Evolutionary conservation across 2,329 filamentous ascomycete genomes (phyloP).

Genomic region (Pseudogymnoascus sp.): DNA sequence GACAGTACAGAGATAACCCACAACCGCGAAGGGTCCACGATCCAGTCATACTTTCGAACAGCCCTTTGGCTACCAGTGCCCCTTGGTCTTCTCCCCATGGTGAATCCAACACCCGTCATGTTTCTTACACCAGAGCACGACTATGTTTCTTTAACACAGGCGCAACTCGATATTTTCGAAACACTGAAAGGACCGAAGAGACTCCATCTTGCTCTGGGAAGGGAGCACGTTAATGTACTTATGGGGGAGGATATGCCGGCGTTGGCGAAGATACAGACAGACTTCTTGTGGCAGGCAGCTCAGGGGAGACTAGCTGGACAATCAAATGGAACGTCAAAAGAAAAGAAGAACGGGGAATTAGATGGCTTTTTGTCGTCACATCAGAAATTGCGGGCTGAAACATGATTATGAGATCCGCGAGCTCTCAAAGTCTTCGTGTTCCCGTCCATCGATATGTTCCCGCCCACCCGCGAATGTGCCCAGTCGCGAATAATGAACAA

Average conservation of each 20-base stretch:
- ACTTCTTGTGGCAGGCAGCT: constrained; percentile 16
- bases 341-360: not conserved
- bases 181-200: constrained; percentile 21
- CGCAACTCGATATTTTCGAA: constrained; percentile 21
- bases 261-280: constrained; percentile 19
- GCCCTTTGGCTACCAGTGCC: not conserved
- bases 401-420: not conserved
- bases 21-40: not conserved
- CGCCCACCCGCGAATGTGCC: no score
- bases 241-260: constrained; percentile 19
- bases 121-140: constrained; percentile 12
- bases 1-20: not conserved
- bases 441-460: not conserved
- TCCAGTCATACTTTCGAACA: not conserved
- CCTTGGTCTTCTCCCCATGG: not conserved
- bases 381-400: not conserved
- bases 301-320: not conserved
- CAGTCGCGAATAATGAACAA: no score
- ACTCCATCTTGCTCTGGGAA: constrained; percentile 20
- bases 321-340: not conserved
- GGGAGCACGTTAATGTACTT: constrained; percentile 25
- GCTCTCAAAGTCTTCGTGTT: not conserved
- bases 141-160: constrained; percentile 13
- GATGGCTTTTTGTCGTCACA: not conserved
- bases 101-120: constrained; percentile 12